These are phyloP conservation scores for Cercospora sp. DNA, from an alignment of 2,329 filamentous ascomycete genomes.

Conservation along the genomic window DNA sequence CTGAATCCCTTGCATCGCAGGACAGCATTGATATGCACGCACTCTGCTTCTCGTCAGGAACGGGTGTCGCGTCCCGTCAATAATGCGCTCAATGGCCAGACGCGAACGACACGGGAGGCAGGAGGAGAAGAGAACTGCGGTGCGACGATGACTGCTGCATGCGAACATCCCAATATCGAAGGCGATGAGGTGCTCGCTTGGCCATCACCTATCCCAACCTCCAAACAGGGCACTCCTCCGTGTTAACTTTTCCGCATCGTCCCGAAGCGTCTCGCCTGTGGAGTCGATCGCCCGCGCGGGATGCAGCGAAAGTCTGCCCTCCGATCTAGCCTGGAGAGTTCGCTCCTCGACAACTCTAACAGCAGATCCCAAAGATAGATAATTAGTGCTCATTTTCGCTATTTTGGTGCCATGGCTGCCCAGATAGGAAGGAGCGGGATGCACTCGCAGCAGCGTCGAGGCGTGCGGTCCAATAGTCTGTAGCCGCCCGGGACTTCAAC, in stretches of 20 bases:
- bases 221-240: constrained; percentile 16
- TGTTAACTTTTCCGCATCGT: constrained; percentile 23
- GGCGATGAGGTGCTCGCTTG: constrained; percentile 12
- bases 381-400: constrained; percentile 14
- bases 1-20: constrained; percentile 28
- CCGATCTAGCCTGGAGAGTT: not conserved
- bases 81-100: constrained; percentile 4
- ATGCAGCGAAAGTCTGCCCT: constrained; percentile 7
- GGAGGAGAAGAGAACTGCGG: constrained; percentile 13
- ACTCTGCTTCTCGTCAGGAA: constrained; percentile 28
- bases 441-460: constrained; percentile 13
- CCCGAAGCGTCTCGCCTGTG: constrained; percentile 26
- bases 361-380: constrained; percentile 7
- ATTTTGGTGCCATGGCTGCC: constrained; percentile 16
- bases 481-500: constrained; percentile 23
- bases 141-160: constrained; percentile 31
- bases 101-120: constrained; percentile 3
- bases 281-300: constrained; percentile 20
- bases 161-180: constrained; percentile 16
- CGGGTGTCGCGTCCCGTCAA: constrained; percentile 25
- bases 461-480: constrained; percentile 21
- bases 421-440: constrained; percentile 16
- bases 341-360: not conserved
- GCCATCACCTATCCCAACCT: not conserved
- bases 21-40: constrained; percentile 26